These are phyloP conservation scores for Phaeosphaeriaceae sp. DNA, from an alignment of 2,329 filamentous ascomycete genomes.

Conservation along the genomic window DNA sequence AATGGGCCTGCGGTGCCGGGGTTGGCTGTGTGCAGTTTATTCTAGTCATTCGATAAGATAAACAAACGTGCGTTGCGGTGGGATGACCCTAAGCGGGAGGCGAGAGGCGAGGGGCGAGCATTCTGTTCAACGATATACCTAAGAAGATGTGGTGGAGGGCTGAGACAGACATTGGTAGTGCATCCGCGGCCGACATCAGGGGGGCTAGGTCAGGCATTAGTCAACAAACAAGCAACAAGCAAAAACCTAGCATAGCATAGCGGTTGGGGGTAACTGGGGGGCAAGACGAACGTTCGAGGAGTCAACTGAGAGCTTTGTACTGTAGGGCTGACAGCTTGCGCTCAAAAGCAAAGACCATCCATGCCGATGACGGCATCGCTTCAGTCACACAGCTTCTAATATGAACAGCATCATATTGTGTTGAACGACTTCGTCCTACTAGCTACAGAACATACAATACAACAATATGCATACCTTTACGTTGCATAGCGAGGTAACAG, in stretches of 20 bases:
- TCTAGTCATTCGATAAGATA: constrained; percentile 37
- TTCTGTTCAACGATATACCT: constrained; percentile 22
- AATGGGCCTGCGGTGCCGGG: constrained; percentile 13
- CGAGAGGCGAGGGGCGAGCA: constrained; percentile 30
- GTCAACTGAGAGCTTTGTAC: constrained; percentile 11
- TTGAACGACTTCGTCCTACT: neutral
- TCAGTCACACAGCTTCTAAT: neutral
- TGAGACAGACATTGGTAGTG: constrained; percentile 25
- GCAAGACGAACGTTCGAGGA: constrained; percentile 10
- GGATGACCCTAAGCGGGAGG: constrained; percentile 28
- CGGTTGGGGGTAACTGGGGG: constrained; percentile 5
- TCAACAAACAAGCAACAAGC: constrained; percentile 22
- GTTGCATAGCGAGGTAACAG: no score
- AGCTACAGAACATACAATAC: no score
- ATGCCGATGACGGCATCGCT: constrained; percentile 9
- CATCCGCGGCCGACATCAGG: constrained; percentile 42
- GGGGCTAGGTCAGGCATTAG: constrained; percentile 25
- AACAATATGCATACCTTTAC: neutral
- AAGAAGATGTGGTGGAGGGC: constrained; percentile 22
- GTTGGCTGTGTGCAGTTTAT: constrained; percentile 11
- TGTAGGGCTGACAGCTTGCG: constrained; percentile 26
- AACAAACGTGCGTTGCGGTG: constrained; percentile 24
- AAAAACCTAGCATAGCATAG: constrained; percentile 33
- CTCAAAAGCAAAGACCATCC: constrained; percentile 12
- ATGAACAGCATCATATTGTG: no score